Base-by-base conservation (phyloP, 192 early-diverging fungal species). In the Coemansia sp. region DNA sequence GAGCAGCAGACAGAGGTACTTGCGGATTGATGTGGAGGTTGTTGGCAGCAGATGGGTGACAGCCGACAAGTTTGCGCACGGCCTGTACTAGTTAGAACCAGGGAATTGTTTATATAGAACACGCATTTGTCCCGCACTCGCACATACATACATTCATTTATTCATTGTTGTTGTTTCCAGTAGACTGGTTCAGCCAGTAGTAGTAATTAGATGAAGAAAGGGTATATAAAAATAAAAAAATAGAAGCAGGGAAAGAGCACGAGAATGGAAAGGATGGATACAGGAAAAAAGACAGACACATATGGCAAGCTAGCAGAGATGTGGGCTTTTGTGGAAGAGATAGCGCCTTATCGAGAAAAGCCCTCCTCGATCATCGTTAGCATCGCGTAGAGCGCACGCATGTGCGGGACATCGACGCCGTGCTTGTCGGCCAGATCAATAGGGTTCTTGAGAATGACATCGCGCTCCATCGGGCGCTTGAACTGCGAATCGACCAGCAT, bases 21-120 rank as follows among this genome's bases (percentile, higher is more conserved):
- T 93, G 75, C 85, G 88, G 22, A 77, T 93, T 22, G 91, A 93
- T 73, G 84, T 93, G 37, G 87, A 91, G 68, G 89, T 93, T 37
- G 84, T 91, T 26, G 85, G 89, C 9, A 82, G 80, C 72, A 64
- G 72, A 43, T 77, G 74, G 74, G 80, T 82, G 10, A 82, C 80
- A 15, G 80, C 74, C 0, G 80, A 82, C 51, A 82, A 80, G 67
- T 80, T 80, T 69, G 78, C 78, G 22, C 61, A 66, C 21, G 78
- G 78, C 0, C 59, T 80, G 2, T 80, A 75, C 61, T 73, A 65
- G 18, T 2, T 45, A 15, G 43, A 1, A 4, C 32, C 32, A 4
- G 32, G 32, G 39, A 59, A 16, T 40, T 56, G 32, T 45, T 13
- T 62, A 43, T 43, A 45, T 63, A 3, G 46, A 63, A 10, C 48